Evolutionary conservation across 2,329 filamentous ascomycete genomes (phyloP), one percentile per base, ranked within the genome.

Genomic region (Fusarium sp.): DNA sequence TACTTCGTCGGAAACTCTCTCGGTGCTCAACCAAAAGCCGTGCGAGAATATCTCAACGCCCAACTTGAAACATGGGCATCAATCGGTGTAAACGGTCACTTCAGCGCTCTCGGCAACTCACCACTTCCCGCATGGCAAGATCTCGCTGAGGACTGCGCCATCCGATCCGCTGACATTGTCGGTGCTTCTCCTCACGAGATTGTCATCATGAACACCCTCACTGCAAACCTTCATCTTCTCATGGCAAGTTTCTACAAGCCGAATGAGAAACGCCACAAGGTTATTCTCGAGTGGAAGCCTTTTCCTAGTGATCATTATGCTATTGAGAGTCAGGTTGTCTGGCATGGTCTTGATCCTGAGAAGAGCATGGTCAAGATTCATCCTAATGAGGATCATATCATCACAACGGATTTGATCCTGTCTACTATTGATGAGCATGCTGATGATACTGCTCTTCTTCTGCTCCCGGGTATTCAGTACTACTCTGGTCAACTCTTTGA

Each of bases 1-100:
- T 98, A 97, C 80, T 90, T 98, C 70, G 95, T 94, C 73, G 95
- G 95, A 61, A 97, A 97, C 83, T 97, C 94, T 0, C 87, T 97
- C 2, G 94, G 94, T 40, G 88, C 95, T 7, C 94, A 97, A 79
- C 94, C 95, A 46, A 89, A 88, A 68, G 87, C 87, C 17, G 90
- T 91, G 0, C 85, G 87, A 20, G 83, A 86, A 18, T 90, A 93
- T 69, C 82, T 97, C 68, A 84, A 90, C 48, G 87, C 89, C 8
- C 94, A 97, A 73, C 87, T 97, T 2, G 88, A 92, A 68, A 94
- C 93, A 6, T 97, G 95, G 94, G 91, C 91, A 1, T 91, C 90
- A 1, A 92, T 96, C 71, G 94, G 92, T 20, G 94, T 97, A 26
- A 90, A 92, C 42, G 94, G 94, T 1, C 94, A 97, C 82, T 97